phyloP scores from a whole-genome alignment of 345 rosid species.

The Aquilaria yunnanensis region DNA sequence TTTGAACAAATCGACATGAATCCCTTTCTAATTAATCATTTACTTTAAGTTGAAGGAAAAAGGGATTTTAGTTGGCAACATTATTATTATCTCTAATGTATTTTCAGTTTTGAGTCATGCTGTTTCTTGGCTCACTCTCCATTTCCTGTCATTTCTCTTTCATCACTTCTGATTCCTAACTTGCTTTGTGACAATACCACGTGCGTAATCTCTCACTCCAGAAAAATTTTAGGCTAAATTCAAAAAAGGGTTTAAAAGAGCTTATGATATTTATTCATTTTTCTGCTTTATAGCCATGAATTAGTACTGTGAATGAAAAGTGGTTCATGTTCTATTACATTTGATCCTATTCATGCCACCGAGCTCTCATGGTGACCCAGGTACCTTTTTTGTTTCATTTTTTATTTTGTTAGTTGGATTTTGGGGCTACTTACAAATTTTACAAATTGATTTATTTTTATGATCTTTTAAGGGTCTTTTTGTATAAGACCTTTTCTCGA shows the following conservation, averaged over 20 bases:
- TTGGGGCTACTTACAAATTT: no score
- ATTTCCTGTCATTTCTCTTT: slow-evolving; percentile 23
- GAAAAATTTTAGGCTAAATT: not conserved
- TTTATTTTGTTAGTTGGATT: not conserved
- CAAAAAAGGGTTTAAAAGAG: not conserved
- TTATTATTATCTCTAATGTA: slow-evolving; percentile 27
- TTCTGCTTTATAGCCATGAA: slow-evolving; percentile 28
- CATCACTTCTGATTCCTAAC: slow-evolving; percentile 22
- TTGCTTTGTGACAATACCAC: slow-evolving; percentile 21
- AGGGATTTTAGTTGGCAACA: not conserved
- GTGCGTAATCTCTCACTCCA: slow-evolving; percentile 16
- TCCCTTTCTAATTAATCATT: no score
- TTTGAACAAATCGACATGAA: no score
- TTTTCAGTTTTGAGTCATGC: slow-evolving; percentile 28
- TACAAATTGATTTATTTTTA: not conserved
- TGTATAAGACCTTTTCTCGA: slow-evolving; percentile 62
- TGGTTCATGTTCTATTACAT: slow-evolving; percentile 27
- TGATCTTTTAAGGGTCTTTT: slow-evolving; percentile 61
- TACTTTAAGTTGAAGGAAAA: not conserved
- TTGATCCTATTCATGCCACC: slow-evolving; percentile 80
- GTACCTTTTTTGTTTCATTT: slow-evolving; percentile 22
- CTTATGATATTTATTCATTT: slow-evolving; percentile 3
- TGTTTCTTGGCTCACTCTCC: slow-evolving; percentile 33
- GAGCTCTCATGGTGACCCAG: slow-evolving; percentile 91
- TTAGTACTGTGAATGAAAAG: slow-evolving; percentile 44